These are phyloP conservation scores for Pilaira anomala DNA, from an alignment of 192 early-diverging fungal genomes.

Conservation along the genomic window DNA sequence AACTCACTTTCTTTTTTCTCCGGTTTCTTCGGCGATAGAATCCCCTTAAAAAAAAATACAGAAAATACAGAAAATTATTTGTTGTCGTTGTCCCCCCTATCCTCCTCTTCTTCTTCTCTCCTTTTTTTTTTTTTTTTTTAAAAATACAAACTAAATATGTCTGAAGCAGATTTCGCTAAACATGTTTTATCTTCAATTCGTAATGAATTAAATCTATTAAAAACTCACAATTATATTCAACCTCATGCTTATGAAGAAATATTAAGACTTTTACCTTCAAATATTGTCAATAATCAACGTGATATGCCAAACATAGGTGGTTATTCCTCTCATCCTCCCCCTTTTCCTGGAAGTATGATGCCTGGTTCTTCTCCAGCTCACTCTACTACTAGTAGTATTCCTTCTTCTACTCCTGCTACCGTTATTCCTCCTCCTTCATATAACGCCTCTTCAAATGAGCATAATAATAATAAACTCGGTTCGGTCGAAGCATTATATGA, in stretches of 20 bases:
- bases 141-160: not conserved
- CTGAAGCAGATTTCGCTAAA: constrained; percentile 11
- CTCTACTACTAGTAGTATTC: no score
- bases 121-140: no score
- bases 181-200: constrained; percentile 28
- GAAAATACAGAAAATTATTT: no score
- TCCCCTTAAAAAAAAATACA: no score
- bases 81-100: no score
- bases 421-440: constrained; percentile 21
- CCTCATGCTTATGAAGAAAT: constrained; percentile 29
- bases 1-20: no score
- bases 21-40: no score
- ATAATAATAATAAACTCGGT: not conserved
- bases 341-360: no score
- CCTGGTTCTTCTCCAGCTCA: no score
- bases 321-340: no score
- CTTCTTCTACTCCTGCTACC: not conserved
- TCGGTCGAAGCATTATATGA: constrained; percentile 61
- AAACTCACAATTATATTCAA: constrained; percentile 19
- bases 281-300: not conserved
- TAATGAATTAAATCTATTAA: constrained; percentile 26
- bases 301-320: not conserved
- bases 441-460: not conserved
- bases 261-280: constrained; percentile 18
- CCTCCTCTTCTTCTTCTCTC: no score